phyloP scores from a whole-genome alignment of 345 rosid species.

The Laguncularia racemosa region DNA sequence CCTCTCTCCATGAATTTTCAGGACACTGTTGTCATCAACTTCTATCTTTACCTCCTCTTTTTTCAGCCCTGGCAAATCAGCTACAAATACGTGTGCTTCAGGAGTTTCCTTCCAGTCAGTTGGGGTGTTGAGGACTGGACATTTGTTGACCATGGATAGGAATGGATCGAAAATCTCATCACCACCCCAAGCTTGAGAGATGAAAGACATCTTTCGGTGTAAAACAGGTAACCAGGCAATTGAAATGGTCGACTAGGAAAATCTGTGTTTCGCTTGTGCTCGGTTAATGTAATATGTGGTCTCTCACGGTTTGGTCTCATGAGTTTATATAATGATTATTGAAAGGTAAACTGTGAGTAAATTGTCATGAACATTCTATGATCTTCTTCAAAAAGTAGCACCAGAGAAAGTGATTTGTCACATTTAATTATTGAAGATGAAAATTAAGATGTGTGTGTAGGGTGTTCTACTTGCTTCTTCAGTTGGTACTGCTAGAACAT shows the following conservation, averaged over 20 bases:
- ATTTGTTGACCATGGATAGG: conserved; percentile 35
- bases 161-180: conserved; percentile 37
- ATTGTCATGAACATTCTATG: conserved; percentile 14
- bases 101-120: conserved; percentile 48
- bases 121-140: conserved; percentile 41
- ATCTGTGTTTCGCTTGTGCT: too few species aligned
- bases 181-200: conserved; percentile 22
- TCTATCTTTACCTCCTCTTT: conserved; percentile 44
- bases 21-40: conserved; percentile 23
- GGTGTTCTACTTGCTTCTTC: conserved; percentile 21
- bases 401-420: neutral
- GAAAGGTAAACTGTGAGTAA: too few species aligned
- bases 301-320: neutral
- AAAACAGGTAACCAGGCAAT: too few species aligned
- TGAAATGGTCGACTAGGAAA: too few species aligned
- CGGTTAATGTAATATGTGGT: neutral
- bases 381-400: conserved; percentile 7
- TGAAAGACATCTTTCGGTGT: conserved; percentile 29
- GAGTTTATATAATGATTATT: neutral
- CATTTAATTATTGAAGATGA: neutral
- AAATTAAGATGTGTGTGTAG: neutral
- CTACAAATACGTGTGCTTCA: conserved; percentile 28
- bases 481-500: neutral
- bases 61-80: conserved; percentile 40
- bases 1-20: conserved; percentile 36